Evolutionary conservation across 192 early-diverging fungal genomes (phyloP).

Genomic region (Backusella psychrophila): DNA sequence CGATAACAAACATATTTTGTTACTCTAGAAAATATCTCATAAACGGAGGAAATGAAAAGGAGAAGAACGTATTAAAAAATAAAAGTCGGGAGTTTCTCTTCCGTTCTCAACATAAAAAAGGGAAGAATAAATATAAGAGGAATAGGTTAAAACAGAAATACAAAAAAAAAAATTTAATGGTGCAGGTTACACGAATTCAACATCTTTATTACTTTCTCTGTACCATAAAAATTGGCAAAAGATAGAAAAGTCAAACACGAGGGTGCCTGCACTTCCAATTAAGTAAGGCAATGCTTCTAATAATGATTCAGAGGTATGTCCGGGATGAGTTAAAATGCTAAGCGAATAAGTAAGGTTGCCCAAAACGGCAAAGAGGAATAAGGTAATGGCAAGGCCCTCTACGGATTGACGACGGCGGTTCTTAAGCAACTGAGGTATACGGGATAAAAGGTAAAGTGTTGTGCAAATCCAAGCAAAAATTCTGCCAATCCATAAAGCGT

Average conservation of each 20-base stretch:
- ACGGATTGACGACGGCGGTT: slow-evolving; percentile 66
- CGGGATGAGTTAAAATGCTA: slow-evolving; percentile 47
- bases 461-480: slow-evolving; percentile 71
- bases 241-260: slow-evolving; percentile 70
- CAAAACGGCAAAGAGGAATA: slow-evolving; percentile 73
- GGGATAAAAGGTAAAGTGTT: slow-evolving; percentile 61
- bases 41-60: not conserved
- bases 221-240: slow-evolving; percentile 50
- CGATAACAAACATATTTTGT: not conserved
- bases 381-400: slow-evolving; percentile 70
- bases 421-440: slow-evolving; percentile 76
- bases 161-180: not conserved
- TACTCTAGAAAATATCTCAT: not conserved
- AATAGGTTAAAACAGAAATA: not conserved
- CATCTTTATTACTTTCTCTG: slow-evolving; percentile 8
- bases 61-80: not conserved
- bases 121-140: slow-evolving; percentile 4
- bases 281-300: slow-evolving; percentile 52
- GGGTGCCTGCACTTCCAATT: slow-evolving; percentile 67
- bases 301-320: slow-evolving; percentile 23
- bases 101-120: slow-evolving; percentile 1
- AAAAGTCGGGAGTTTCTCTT: not conserved
- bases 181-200: not conserved
- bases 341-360: slow-evolving; percentile 66
- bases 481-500: slow-evolving; percentile 40